Conservation (phyloP, 768 basidiomycete genomes). For the Sarcodon aspratus region DNA sequence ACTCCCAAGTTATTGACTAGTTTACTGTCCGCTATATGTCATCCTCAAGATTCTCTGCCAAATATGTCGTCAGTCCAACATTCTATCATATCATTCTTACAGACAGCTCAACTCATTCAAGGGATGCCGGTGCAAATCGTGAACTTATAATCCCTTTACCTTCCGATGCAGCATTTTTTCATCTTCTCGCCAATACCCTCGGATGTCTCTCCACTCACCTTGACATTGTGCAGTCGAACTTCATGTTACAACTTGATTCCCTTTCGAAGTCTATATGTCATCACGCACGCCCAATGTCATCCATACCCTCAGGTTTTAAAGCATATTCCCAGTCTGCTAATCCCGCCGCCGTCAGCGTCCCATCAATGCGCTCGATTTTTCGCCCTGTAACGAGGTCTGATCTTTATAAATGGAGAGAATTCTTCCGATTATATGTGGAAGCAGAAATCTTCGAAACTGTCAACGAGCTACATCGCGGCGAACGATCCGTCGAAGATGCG, state of each 20-base stretch:
- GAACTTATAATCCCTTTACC: conserved; percentile 71
- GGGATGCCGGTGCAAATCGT: background rate
- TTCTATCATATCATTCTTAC: background rate
- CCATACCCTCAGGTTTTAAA: conserved; percentile 20
- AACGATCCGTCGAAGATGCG: conserved; percentile 56
- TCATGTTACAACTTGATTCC: conserved; percentile 31
- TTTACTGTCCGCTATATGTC: too few species aligned
- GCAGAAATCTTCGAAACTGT: conserved; percentile 75
- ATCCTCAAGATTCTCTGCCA: too few species aligned
- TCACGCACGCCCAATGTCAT: conserved; percentile 21
- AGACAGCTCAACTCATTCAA: background rate
- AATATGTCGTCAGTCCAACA: background rate
- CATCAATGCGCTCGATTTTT: conserved; percentile 3
- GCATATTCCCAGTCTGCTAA: conserved; percentile 18
- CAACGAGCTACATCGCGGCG: conserved; percentile 53
- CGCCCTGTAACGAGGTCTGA: conserved; percentile 31
- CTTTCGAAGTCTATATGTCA: conserved; percentile 31
- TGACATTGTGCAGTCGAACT: conserved; percentile 35
- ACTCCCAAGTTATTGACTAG: too few species aligned
- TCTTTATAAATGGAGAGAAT: conserved; percentile 80
- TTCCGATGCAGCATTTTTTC: conserved; percentile 76
- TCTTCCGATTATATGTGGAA: conserved; percentile 82
- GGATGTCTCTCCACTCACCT: conserved; percentile 45
- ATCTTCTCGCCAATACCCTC: conserved; percentile 51
- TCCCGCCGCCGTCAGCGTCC: conserved; percentile 11